These are phyloP conservation scores for Acanthamoeba divionensis DNA, from an alignment of 208 protist genomes.

Conservation along the genomic window DNA sequence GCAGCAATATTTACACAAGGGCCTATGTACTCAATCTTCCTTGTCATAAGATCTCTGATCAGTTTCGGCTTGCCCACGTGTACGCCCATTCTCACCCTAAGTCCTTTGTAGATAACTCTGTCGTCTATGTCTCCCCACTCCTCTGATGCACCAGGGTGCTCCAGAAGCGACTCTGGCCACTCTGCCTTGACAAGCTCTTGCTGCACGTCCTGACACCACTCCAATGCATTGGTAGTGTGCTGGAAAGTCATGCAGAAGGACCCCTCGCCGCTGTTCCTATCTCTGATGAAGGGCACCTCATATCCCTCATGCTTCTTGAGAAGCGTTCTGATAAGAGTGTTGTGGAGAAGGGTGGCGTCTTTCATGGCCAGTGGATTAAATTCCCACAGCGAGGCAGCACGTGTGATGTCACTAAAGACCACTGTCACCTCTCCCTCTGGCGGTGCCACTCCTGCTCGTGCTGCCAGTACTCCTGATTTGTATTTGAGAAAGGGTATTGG, in stretches of 20 bases:
- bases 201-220: neutral
- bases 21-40: conserved; percentile 9
- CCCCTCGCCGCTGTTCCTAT: neutral
- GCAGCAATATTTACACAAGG: neutral
- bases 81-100: conserved; percentile 14
- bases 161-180: neutral
- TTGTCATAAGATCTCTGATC: neutral
- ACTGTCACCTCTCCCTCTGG: neutral
- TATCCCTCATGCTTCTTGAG: neutral
- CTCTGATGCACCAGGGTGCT: neutral
- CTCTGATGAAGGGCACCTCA: neutral
- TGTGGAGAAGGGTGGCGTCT: conserved; percentile 25
- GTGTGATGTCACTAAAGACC: neutral
- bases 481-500: no score
- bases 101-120: neutral
- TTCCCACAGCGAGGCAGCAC: conserved; percentile 12
- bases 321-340: neutral
- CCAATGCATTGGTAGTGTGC: neutral
- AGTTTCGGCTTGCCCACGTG: neutral
- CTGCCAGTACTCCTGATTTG: no score
- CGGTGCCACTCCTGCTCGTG: neutral
- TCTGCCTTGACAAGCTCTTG: neutral
- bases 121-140: neutral
- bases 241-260: conserved; percentile 39
- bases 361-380: neutral